Evolutionary conservation across 2,329 filamentous ascomycete species (phyloP), one percentile per base, ranked within the genome.

Genomic region (Alternaria conjuncta): DNA sequence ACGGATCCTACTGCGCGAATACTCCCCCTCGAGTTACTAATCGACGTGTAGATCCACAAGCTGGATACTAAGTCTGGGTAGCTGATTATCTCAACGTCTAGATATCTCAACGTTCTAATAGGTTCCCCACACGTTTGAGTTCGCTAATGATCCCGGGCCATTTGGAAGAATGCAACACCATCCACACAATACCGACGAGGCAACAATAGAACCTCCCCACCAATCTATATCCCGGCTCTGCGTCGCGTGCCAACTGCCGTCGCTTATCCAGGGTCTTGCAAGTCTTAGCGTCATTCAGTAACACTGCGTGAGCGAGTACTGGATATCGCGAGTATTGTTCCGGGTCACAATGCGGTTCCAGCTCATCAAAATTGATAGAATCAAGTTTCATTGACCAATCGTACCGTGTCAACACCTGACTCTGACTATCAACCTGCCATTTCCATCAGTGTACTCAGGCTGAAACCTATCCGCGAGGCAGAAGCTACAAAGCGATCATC

Each of bases 291-390:
- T 54, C 57, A 55, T 55, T 61, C 50, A 36, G 61, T 64, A 57
- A 65, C 58, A 63, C 54, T 50, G 60, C 50, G 60, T 51, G 61
- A 25, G 44, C 62, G 53, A 57, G 55, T 58, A 57, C 55, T 65
- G 62, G 63, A 54, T 59, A 57, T 67, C 60, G 57, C 60, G 47
- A 30, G 54, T 45, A 65, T 60, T 49, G 44, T 66, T 71, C 69
- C 72, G 61, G 74, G 71, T 68, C 61, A 65, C 43, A 26, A 47
- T 63, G 66, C 55, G 64, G 55, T 43, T 70, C 43, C 18, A 13
- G 30, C 18, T 67, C 49, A 72, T 76, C 67, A 73, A 75, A 67
- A 66, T 71, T 72, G 61, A 76, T 74, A 45, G 61, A 49, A 21
- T 45, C 57, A 51, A 64, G 58, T 64, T 61, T 49, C 55, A 54